Conservation (phyloP, 257 asterid species). For the Nicotiana benthamiana region DNA sequence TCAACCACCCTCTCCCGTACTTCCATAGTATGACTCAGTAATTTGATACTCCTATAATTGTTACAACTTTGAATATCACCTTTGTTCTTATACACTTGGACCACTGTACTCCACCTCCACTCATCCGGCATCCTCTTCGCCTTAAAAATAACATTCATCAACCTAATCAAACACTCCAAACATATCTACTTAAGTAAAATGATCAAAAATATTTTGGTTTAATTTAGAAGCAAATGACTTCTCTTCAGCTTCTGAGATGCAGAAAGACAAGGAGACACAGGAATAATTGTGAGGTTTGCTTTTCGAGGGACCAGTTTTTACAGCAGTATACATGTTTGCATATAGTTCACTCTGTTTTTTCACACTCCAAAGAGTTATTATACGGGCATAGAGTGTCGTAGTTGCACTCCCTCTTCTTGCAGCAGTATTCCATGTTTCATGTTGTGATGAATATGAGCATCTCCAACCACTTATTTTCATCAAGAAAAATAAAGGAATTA, state of each 20-base stretch:
- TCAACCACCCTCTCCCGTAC: too few species aligned
- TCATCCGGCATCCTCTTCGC: too few species aligned
- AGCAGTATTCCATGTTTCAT: not conserved
- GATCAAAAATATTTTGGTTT: not conserved
- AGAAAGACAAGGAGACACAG: not conserved
- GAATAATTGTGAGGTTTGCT: not conserved
- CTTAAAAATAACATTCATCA: too few species aligned
- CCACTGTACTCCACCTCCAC: too few species aligned
- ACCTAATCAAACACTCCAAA: too few species aligned
- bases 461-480: not conserved
- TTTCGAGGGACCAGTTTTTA: not conserved
- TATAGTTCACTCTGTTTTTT: not conserved
- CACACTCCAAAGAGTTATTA: not conserved
- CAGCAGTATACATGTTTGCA: not conserved
- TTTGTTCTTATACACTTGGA: too few species aligned
- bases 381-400: not conserved
- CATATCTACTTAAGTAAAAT: not conserved
- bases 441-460: not conserved
- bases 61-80: too few species aligned
- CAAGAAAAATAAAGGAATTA: not conserved
- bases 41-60: too few species aligned
- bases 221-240: not conserved
- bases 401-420: not conserved
- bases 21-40: too few species aligned
- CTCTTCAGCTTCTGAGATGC: not conserved